Conservation (phyloP, 148 eudicot species). For the Rhododendron vialii region DNA sequence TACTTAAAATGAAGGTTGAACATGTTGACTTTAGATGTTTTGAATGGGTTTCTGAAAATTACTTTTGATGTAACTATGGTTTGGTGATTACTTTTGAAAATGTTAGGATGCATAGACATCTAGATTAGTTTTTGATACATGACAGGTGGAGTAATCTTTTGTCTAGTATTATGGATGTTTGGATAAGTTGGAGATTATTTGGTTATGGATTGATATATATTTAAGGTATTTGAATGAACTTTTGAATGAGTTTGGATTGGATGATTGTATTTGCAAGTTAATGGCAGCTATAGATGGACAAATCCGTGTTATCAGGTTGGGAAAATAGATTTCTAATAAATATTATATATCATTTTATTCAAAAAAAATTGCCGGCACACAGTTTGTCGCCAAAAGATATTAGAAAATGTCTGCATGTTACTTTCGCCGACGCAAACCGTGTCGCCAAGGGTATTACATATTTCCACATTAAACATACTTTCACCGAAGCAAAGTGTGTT, state of each 20-base stretch:
- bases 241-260: neutral
- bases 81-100: neutral
- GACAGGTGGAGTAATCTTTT: neutral
- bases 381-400: no score
- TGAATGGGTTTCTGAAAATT: neutral
- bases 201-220: neutral
- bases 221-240: neutral
- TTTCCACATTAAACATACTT: no score
- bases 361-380: no score
- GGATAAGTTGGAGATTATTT: neutral
- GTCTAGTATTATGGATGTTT: no score
- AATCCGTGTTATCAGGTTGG: neutral
- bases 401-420: no score
- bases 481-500: no score
- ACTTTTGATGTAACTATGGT: neutral
- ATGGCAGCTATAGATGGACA: neutral
- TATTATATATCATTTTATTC: no score
- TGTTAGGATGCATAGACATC: neutral
- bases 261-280: neutral
- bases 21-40: neutral
- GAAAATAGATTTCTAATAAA: no score
- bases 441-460: no score
- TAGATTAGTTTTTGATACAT: neutral
- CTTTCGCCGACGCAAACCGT: no score
- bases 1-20: neutral